A percentile compares a stretch with the other conserved stretches of the same genome.
phyloP scores from a whole-genome alignment of 768 basidiomycete genomes.

The Lactarius sanguifluus region DNA sequence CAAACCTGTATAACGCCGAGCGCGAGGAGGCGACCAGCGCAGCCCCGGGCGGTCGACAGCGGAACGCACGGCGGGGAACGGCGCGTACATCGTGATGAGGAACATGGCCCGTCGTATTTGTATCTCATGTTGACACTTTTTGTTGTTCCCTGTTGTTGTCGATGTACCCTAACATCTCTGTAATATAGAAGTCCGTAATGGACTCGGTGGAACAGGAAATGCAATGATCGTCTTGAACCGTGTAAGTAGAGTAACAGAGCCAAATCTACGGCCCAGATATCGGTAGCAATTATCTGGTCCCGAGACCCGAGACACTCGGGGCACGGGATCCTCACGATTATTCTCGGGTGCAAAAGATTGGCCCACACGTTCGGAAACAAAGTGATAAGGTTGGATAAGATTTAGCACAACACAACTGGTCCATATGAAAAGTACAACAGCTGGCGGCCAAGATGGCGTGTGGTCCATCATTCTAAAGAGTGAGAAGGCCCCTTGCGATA shows the following conservation, averaged over 20 bases:
- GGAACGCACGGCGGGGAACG: constrained; percentile 16
- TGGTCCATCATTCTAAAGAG: neutral
- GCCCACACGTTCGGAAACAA: too few relatives aligned
- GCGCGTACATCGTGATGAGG: neutral
- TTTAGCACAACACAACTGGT: neutral
- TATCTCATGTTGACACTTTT: neutral
- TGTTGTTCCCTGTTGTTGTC: neutral
- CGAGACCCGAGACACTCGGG: neutral
- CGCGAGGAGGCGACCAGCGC: constrained; percentile 9
- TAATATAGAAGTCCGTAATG: neutral
- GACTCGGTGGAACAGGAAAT: neutral
- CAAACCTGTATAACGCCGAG: constrained; percentile 39
- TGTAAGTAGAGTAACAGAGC: neutral
- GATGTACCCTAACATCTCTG: neutral
- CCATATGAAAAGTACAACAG: neutral
- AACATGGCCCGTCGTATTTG: neutral
- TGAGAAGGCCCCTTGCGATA: neutral
- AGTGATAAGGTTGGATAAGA: neutral
- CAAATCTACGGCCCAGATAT: neutral
- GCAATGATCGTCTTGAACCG: neutral
- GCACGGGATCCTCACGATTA: neutral
- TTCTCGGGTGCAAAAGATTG: neutral
- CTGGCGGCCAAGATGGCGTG: neutral
- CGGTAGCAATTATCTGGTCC: neutral
- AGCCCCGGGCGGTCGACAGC: neutral